A percentile compares a stretch with the other conserved stretches of the same genome.
Evolutionary conservation across 78 protist genomes (phyloP).

Genomic region (Dictyostelium discoideum): DNA sequence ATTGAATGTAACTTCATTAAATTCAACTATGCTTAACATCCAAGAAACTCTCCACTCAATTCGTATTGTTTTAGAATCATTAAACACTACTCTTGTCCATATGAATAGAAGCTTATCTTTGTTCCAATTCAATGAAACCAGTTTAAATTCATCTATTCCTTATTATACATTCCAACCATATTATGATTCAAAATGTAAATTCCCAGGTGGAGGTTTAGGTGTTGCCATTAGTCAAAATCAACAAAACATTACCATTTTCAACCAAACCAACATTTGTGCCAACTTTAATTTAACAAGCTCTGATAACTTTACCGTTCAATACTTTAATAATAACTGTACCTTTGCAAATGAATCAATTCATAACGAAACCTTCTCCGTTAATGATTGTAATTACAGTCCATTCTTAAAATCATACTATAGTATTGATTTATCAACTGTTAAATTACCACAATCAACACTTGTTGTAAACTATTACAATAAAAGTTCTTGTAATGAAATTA

Average conservation of each 20-base stretch:
- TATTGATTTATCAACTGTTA: neutral
- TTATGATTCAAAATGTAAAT: neutral
- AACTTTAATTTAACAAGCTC: neutral
- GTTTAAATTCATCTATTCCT: neutral
- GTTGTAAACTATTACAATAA: constrained; percentile 6
- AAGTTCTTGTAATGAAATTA: neutral
- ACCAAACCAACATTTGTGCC: neutral
- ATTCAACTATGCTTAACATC: neutral
- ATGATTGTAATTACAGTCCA: neutral
- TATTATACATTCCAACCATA: constrained; percentile 5
- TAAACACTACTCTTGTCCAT: neutral
- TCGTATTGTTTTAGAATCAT: neutral
- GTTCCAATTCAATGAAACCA: neutral
- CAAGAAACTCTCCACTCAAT: neutral
- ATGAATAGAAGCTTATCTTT: neutral
- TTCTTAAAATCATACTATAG: neutral
- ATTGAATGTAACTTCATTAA: neutral
- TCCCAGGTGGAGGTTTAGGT: neutral
- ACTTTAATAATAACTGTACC: neutral
- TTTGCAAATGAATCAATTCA: constrained; percentile 1
- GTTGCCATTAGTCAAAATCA: neutral
- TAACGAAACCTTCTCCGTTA: neutral
- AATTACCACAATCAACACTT: neutral
- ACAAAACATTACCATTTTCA: neutral
- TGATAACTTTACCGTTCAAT: neutral